These are phyloP conservation scores for Aspergillus cejpii DNA, from an alignment of 2,329 filamentous ascomycete genomes.

Conservation along the genomic window DNA sequence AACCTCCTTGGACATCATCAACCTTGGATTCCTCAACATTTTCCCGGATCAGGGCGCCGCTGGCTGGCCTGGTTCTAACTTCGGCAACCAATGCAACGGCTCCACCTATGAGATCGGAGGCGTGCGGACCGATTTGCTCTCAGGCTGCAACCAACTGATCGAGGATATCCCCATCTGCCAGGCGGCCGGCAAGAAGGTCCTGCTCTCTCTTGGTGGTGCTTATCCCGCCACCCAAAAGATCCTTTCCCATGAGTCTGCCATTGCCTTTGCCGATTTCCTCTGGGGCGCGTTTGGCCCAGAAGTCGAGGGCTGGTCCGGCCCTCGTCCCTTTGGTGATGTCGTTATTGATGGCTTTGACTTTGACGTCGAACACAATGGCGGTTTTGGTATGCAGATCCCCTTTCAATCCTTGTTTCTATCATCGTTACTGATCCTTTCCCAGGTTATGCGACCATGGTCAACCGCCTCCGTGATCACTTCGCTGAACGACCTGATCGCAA, in stretches of 20 bases:
- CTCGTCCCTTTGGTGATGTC: constrained; percentile 45
- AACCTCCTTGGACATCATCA: constrained; percentile 49
- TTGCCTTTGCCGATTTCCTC: constrained; percentile 46
- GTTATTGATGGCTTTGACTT: constrained; percentile 50
- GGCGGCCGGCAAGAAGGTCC: constrained; percentile 38
- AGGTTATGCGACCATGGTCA: constrained; percentile 46
- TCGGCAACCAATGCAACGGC: constrained; percentile 50
- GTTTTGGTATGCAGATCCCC: constrained; percentile 20
- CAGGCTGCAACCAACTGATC: constrained; percentile 40
- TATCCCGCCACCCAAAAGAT: constrained; percentile 40
- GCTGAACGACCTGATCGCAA: constrained; percentile 25
- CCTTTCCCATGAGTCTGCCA: constrained; percentile 33
- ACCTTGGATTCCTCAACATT: constrained; percentile 49
- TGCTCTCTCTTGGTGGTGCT: constrained; percentile 46
- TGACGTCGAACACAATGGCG: constrained; percentile 38
- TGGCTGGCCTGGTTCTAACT: constrained; percentile 50
- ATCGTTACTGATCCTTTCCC: constrained; percentile 2
- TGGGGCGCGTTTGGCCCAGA: constrained; percentile 47
- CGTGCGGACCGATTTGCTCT: constrained; percentile 38
- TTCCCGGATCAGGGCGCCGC: constrained; percentile 45
- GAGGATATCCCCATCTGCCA: constrained; percentile 40
- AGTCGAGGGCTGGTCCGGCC: constrained; percentile 29
- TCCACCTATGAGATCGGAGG: constrained; percentile 36
- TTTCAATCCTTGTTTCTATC: background rate
- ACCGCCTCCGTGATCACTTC: constrained; percentile 42